A percentile compares a stretch with the other conserved stretches of the same genome.
These are phyloP conservation scores for Hypoxylon sp. DNA, from an alignment of 2,329 filamentous ascomycete genomes.

Conservation along the genomic window DNA sequence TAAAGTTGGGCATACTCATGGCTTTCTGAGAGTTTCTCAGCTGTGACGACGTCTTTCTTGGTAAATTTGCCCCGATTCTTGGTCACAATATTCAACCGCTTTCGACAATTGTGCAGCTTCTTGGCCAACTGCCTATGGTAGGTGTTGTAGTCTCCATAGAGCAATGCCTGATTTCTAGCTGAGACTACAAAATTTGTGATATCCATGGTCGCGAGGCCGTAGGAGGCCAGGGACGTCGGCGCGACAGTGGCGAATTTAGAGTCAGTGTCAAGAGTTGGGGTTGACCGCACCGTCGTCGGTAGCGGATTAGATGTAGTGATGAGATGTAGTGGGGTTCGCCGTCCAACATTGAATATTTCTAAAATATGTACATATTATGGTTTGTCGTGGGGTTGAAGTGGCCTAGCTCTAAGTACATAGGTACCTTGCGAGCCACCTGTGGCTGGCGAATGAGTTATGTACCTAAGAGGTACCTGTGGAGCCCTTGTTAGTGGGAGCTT, in stretches of 20 bases:
- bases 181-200: conserved; percentile 88
- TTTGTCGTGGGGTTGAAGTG: conserved; percentile 24
- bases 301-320: background rate
- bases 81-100: conserved; percentile 86
- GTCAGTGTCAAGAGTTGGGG: no score
- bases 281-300: conserved; percentile 1
- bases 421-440: conserved; percentile 19
- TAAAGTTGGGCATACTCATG: conserved; percentile 73
- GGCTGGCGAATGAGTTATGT: conserved; percentile 1
- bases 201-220: conserved; percentile 76
- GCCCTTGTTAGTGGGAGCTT: background rate
- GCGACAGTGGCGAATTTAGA: background rate
- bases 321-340: conserved; percentile 18
- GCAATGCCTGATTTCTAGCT: conserved; percentile 84
- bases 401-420: conserved; percentile 10
- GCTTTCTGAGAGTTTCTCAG: conserved; percentile 81
- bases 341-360: conserved; percentile 10
- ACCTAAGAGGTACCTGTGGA: background rate
- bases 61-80: conserved; percentile 89
- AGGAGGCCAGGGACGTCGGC: background rate
- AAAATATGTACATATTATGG: conserved; percentile 1
- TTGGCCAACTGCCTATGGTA: conserved; percentile 86
- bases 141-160: conserved; percentile 88
- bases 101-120: conserved; percentile 85
- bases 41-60: conserved; percentile 77